These are phyloP conservation scores for Fusarium udum DNA, from an alignment of 2,329 filamentous ascomycete genomes.

Conservation along the genomic window DNA sequence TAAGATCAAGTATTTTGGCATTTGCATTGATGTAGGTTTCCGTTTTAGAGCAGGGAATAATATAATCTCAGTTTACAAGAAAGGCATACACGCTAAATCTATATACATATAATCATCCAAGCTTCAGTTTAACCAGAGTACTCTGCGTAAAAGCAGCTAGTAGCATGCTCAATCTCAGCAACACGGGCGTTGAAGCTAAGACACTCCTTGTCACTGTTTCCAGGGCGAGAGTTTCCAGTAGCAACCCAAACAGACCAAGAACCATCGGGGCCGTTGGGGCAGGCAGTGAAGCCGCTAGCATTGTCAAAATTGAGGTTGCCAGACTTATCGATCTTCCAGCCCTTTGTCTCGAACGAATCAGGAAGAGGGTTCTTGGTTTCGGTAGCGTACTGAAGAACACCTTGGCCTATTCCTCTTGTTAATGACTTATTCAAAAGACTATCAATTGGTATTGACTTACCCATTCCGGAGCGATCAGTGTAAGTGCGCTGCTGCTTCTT, in stretches of 20 bases:
- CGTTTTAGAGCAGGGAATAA: no score
- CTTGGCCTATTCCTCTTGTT: slow-evolving; percentile 54
- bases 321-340: slow-evolving; percentile 57
- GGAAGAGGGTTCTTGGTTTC: slow-evolving; percentile 44
- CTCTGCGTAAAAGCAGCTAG: slow-evolving; percentile 49
- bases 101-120: neutral
- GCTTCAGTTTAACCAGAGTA: slow-evolving; percentile 22
- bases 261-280: slow-evolving; percentile 54
- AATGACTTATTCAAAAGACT: no score
- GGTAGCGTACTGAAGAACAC: slow-evolving; percentile 62
- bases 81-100: neutral
- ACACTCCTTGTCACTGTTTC: slow-evolving; percentile 49
- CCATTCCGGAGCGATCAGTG: slow-evolving; percentile 68
- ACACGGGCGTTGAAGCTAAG: slow-evolving; percentile 48
- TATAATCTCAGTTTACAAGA: neutral
- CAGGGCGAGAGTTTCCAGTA: slow-evolving; percentile 47
- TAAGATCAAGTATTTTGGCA: neutral
- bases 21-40: accelerated
- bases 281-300: slow-evolving; percentile 57
- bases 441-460: slow-evolving; percentile 43
- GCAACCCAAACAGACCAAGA: slow-evolving; percentile 54
- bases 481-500: slow-evolving; percentile 58
- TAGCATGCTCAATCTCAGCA: slow-evolving; percentile 40
- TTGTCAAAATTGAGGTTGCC: slow-evolving; percentile 5
- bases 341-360: slow-evolving; percentile 55